Base-by-base conservation (phyloP, 106 monocot genomes). In the Dendrobium chrysotoxum region DNA sequence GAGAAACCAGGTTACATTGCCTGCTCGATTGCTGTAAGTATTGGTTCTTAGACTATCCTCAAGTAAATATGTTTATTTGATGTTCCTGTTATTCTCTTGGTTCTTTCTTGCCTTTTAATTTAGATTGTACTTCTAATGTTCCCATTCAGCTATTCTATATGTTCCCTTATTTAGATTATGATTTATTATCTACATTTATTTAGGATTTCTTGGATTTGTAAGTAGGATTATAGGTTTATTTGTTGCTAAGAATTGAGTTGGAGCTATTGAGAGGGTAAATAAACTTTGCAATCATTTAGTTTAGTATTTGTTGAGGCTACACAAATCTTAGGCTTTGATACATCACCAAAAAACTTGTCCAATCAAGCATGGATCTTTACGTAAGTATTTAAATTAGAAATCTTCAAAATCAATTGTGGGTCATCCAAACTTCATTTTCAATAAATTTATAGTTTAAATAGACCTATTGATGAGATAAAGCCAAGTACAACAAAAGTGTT, bases 21-120 rank as follows among this genome's bases (percentile, higher is more conserved):
- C 28, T 90, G 90, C 83, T 78, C 87, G 10, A 83, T 90, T 81
- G 90, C 83, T 76, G 90, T 90, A 78, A 89, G 87, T 83, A n/a
- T 76, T 76, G 4, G 9, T 46, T 46, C 26, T 6, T 25, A 8
- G 8, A 26, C 3, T 38, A 26, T 7, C 9, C 35, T 35, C 35
- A 35, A 35, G 35, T 35, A 35, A 35, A 35, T 46, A 47, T 45
- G 1, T 76, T 46, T 28, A 46, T 26, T 44, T 25, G 20, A n/a
- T 75, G 45, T 45, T 44, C 13, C 40, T 17, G 15, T 40, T 5
- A 2, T 72, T 72, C 0, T 72, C 23, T 67, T 13, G 50, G 26
- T 70, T 15, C 13, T 70, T 70, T 15, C 13, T 70, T 50, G 11
- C 50, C 11, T 50, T 13, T 50, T 50, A 13, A 50, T 50, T 50